These are phyloP conservation scores for Tylopilus sp. DNA, from an alignment of 1,284 basidiomycete species.

Conservation along the genomic window DNA sequence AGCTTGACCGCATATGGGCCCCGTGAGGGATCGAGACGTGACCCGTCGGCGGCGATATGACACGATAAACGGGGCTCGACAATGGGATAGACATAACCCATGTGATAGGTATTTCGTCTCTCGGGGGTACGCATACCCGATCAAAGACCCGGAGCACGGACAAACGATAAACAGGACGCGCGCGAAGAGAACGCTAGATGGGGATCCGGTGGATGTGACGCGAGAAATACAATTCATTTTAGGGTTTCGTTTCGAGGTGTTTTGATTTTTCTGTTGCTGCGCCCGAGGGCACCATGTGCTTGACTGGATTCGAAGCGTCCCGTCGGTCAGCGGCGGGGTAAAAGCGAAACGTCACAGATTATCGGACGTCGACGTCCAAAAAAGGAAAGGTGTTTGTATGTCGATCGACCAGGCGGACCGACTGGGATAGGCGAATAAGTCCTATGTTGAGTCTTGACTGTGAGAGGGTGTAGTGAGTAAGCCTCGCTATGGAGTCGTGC, in stretches of 20 bases:
- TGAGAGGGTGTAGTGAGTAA: background rate
- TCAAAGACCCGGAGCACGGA: slow-evolving; percentile 2
- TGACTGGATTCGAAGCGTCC: slow-evolving; percentile 1
- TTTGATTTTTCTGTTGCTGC: slow-evolving; percentile 1
- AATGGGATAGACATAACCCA: slow-evolving; percentile 1
- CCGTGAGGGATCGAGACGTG: slow-evolving; percentile 4
- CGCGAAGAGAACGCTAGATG: slow-evolving; percentile 2
- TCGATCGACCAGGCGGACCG: background rate
- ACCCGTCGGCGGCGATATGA: slow-evolving; percentile 14
- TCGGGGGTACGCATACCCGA: slow-evolving; percentile 9
- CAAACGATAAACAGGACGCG: background rate
- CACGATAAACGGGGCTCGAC: background rate
- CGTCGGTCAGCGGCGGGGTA: background rate
- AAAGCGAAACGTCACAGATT: slow-evolving; percentile 1
- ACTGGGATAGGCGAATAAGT: background rate
- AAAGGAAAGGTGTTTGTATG: background rate
- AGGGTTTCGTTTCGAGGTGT: slow-evolving; percentile 6
- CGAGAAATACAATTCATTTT: background rate
- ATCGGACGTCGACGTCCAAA: slow-evolving; percentile 7
- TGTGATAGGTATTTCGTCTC: background rate
- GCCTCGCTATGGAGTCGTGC: background rate
- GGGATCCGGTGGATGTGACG: slow-evolving; percentile 6
- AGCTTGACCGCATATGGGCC: slow-evolving; percentile 6
- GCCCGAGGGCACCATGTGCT: slow-evolving; percentile 1
- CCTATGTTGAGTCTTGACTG: background rate